Base-by-base conservation (phyloP, 805 yeast genomes). In the Saturnispora quitensis region DNA sequence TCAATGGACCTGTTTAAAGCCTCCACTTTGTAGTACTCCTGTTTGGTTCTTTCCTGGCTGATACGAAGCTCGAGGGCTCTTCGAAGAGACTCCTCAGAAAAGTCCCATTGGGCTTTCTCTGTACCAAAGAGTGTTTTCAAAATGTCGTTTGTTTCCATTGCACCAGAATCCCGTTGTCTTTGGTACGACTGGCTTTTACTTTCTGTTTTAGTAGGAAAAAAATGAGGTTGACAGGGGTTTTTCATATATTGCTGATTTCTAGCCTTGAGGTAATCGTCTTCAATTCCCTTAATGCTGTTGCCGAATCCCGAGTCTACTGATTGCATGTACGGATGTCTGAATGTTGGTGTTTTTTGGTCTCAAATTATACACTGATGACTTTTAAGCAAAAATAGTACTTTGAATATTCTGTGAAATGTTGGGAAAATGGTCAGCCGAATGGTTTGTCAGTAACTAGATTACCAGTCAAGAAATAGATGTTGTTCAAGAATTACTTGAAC, bases 11-110 rank as follows among this genome's bases (percentile, higher is more conserved):
- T 75, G 42, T 76, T 75, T 25, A 84, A 72, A 40, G 75, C 68
- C 62, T 89, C 96, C 20, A 83, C 69, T 50, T 75, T 76, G 63
- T 85, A 84, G 58, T 73, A 82, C 57, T 85, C 93, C 64, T 89
- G 96, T 57, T 84, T 84, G 1, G 97, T 84, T 43, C 76, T 73
- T 63, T 90, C 97, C 61, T 85, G 91, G 62, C 88, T 89, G 3
- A 79, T 65, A 49, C 81, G 73, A 31, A 84, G 73, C 34, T 74
- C 73, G 36, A 88, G 66, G 0, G 89, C 82, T 56, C 77, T 79
- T 25, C 72, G 64, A 28, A 82, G 72, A 3, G 89, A 75, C 8
- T 73, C 71, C 50, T 84, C 85, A 7, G 83, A 69, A 59, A 70
- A 74, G 0, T 81, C 80, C 77, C 84, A 80, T 35, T 68, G 64